These are phyloP conservation scores for Cystobasidium onofrii DNA, from an alignment of 768 basidiomycete genomes.

Conservation along the genomic window DNA sequence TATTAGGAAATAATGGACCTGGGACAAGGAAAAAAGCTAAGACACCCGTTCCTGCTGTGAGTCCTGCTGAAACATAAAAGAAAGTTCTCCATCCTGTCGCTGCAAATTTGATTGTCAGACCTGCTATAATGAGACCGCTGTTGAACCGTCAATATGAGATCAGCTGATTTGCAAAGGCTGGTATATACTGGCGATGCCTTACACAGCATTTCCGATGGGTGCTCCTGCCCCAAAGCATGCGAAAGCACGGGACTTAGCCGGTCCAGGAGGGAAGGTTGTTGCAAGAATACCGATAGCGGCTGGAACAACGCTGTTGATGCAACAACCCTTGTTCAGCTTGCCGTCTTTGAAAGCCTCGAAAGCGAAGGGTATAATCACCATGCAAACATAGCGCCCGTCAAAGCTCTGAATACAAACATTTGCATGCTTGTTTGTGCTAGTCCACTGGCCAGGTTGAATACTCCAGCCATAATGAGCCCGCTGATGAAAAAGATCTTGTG, in stretches of 20 bases:
- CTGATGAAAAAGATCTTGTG: constrained; percentile 9
- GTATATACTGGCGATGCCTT: background rate
- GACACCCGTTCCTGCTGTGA: background rate
- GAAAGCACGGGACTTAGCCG: constrained; percentile 3
- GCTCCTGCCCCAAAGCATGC: constrained; percentile 7
- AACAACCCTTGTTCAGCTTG: background rate
- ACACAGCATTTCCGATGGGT: constrained; percentile 10
- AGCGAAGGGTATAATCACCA: background rate
- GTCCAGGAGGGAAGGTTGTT: background rate
- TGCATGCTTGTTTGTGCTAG: constrained; percentile 5
- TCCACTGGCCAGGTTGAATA: constrained; percentile 5
- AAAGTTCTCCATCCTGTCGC: constrained; percentile 3
- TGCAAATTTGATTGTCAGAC: background rate
- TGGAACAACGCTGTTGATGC: background rate
- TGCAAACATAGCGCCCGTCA: constrained; percentile 3
- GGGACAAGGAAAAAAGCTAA: background rate
- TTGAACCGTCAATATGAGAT: background rate
- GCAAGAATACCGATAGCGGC: constrained; percentile 7
- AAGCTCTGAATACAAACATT: constrained; percentile 16
- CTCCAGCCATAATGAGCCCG: background rate
- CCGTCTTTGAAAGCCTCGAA: no score
- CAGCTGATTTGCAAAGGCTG: background rate
- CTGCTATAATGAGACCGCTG: constrained; percentile 9
- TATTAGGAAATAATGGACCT: background rate
- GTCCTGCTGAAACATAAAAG: background rate